Base-by-base conservation (phyloP, 2,329 filamentous ascomycete genomes). In the Penicillium sp. region DNA sequence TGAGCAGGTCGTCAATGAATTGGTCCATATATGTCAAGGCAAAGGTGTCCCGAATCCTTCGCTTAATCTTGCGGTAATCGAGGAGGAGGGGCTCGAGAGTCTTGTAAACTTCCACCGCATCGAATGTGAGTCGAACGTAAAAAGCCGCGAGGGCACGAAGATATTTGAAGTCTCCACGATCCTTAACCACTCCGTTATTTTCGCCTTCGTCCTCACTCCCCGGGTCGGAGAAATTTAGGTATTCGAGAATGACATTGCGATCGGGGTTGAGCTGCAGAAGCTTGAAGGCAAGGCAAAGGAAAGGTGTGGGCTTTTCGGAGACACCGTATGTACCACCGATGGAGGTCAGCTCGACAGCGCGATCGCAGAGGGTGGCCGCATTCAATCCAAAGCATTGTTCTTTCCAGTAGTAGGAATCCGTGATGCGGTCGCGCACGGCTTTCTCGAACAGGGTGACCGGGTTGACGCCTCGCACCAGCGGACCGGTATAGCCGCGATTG, bases 341-440 rank as follows among this genome's bases (percentile, higher is more conserved):
- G 74, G 89, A 94, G 45, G 79, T 83, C 43, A 99, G 83, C 65
- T 93, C 89, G 23, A 91, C 89, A 0, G 95, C 92, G 61, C 94
- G 90, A 77, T 97, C 91, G 66, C 96, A 88, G 5, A 99, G 74
- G 0, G 85, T 88, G 1, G 86, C 86, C 3, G 84, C 83, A 78
- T 97, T 99, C 61, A 99, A 82, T 37, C 90, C 94, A 76, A 97
- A 99, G 73, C 94, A 97, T 78, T 97, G 92, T 77, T 97, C 94
- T 75, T 97, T 97, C 89, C 92, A 99, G 79, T 96, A 99, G 77
- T 96, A 95, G 49, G 87, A 91, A 70, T 96, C 92, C 64, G 92
- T 87, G 74, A 99, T 97, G 70, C 94, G 92, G 76, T 99, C 94
- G 70, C 90, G 90, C 62, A 97, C 91, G 36, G 92, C 89, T 74